A percentile compares a stretch with the other conserved stretches of the same genome.
phyloP scores from a whole-genome alignment of 208 protist genomes.

The Acanthamoeba triangularis region DNA sequence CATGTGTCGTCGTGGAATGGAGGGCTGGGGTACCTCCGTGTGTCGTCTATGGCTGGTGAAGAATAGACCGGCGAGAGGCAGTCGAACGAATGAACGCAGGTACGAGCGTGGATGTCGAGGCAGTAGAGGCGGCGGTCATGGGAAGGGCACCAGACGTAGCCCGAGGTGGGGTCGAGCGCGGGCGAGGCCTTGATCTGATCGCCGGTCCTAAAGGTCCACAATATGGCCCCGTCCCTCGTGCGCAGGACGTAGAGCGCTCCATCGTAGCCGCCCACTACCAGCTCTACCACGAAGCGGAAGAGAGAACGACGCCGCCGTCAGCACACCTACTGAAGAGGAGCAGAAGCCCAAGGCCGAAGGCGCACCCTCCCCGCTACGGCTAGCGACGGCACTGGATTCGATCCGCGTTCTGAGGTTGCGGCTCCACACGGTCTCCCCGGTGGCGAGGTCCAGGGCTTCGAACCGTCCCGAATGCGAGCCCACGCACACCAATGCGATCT shows the following conservation, averaged over 20 bases:
- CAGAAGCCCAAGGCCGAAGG: neutral
- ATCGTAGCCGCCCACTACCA: slow-evolving; percentile 2
- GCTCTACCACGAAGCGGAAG: neutral
- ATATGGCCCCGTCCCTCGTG: neutral
- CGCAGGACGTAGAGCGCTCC: neutral
- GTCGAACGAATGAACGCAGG: neutral
- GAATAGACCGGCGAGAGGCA: neutral
- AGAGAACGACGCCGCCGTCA: no score
- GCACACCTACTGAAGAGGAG: no score
- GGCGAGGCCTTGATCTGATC: slow-evolving; percentile 17
- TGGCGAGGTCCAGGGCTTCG: neutral
- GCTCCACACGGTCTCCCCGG: neutral
- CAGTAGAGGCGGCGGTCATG: neutral
- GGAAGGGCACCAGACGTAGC: neutral
- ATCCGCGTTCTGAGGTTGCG: neutral
- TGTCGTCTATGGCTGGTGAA: neutral
- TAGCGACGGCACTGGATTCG: slow-evolving; percentile 1
- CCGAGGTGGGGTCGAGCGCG: neutral
- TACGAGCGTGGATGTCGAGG: neutral
- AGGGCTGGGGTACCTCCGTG: no score
- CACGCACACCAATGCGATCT: neutral
- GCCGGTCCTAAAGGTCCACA: neutral
- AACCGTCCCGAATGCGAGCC: neutral
- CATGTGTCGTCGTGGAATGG: no score
- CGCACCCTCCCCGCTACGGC: neutral